Evolutionary conservation across 768 basidiomycete genomes (phyloP).

Genomic region (Suillus lakei): DNA sequence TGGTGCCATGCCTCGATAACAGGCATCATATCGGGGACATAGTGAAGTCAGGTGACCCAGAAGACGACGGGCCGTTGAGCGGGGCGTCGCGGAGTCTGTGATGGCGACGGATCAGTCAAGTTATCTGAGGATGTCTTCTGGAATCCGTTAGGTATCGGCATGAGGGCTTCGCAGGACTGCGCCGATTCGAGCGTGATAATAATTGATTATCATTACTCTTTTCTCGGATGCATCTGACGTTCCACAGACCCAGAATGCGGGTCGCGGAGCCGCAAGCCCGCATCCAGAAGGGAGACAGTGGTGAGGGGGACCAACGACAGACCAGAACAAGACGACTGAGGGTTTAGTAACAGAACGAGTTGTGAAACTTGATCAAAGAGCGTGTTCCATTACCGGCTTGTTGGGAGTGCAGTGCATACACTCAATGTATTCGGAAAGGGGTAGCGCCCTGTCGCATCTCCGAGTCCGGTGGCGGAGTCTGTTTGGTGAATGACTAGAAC

Average conservation of each 20-base stretch:
- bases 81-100: neutral
- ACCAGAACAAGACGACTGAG: conserved; percentile 31
- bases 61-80: neutral
- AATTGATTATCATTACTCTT: neutral
- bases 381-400: neutral
- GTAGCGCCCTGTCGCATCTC: neutral
- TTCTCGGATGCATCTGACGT: conserved; percentile 1
- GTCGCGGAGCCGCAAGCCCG: conserved; percentile 31
- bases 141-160: neutral
- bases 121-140: neutral
- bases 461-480: neutral
- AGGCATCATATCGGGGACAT: neutral
- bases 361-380: conserved; percentile 15
- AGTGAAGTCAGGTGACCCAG: neutral
- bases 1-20: neutral
- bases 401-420: neutral
- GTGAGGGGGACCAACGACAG: conserved; percentile 28
- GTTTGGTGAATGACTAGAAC: neutral
- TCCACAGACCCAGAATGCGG: conserved; percentile 19
- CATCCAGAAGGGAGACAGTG: conserved; percentile 23
- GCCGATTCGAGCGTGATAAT: neutral
- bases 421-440: neutral
- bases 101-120: neutral
- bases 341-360: conserved; percentile 21
- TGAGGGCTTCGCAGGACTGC: neutral